Base-by-base conservation (phyloP, 768 basidiomycete species). In the Fistulinella prunicolor region DNA sequence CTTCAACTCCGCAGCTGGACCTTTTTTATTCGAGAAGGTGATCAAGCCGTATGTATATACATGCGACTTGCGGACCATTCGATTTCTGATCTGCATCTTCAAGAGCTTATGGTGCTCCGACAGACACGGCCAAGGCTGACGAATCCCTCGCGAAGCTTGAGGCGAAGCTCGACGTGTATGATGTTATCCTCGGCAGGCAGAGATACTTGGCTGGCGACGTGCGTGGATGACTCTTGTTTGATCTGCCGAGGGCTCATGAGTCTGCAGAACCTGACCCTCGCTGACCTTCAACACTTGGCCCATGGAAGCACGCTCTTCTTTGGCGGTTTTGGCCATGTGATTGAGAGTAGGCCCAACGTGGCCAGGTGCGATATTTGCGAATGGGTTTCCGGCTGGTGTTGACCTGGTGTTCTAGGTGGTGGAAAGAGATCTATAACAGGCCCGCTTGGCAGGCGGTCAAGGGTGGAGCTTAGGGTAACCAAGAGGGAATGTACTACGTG, bases 161-260 rank as follows among this genome's bases (percentile, higher is more conserved):
- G 0, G 56, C 50, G 1, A 75, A 66, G 43, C 67, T 85, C 10
- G 73, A 78, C 16, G 77, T 57, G 2, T 84, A 83, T 49, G 79
- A 85, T 0, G 38, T 40, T 13, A 78, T 85, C 23, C 70, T 85
- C 19, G 54, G 68, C 39, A 82, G 79, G 58, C 75, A 78, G 34
- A 72, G 69, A 44, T 84, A 82, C 51, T 57, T 82, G 12, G 81
- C 75, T 44, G 83, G 83, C 2, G 65, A 83, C 47, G 82, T 79
- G 44, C 38, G 74, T 67, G 19, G 37, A 43, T 21, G 16, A 12
- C 10, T 7, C 0, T 1, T 0, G 2, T 20, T 39, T 26, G 22
- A 24, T 34, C 12, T 28, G 13, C 2, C 2, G 24, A 32, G 40
- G 7, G 21, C 49, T 56, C 26, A 61, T 32, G 21, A 9, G 3